Percentiles rank a stretch among this genome's conserved stretches.
Conservation (phyloP, 176 grass and related monocot genomes). For the Otatea glauca region DNA sequence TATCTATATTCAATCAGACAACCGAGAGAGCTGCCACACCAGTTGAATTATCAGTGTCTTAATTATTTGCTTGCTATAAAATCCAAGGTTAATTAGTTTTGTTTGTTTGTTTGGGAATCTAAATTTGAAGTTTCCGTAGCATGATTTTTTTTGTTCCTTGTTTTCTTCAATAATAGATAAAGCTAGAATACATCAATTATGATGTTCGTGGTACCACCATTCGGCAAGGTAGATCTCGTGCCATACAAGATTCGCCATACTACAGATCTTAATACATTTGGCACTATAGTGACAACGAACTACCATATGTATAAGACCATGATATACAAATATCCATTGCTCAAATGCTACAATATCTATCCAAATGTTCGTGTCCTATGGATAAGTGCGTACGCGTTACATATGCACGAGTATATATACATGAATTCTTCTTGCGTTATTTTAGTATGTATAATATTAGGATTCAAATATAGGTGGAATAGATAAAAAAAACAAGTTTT, state of each 20-base stretch:
- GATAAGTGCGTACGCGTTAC: not conserved
- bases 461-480: conserved; percentile 13
- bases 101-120: not conserved
- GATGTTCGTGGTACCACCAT: conserved; percentile 33
- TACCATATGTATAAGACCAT: conserved; percentile 11
- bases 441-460: not conserved
- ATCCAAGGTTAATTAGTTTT: too few species aligned
- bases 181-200: not conserved
- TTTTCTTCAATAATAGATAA: not conserved
- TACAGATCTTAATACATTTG: conserved; percentile 40
- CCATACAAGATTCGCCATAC: conserved; percentile 36
- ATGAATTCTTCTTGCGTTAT: not conserved
- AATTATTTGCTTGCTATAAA: too few species aligned
- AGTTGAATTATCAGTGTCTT: too few species aligned
- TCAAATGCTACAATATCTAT: not conserved
- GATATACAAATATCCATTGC: not conserved
- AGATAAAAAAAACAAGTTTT: conserved; percentile 7
- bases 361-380: not conserved
- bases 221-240: conserved; percentile 49
- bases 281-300: conserved; percentile 48
- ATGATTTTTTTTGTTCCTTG: not conserved
- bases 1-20: too few species aligned
- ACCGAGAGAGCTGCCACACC: too few species aligned
- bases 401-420: not conserved
- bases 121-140: conserved; percentile 19